phyloP scores from a whole-genome alignment of 805 yeast genomes.

The Lipomyces lipofer region DNA sequence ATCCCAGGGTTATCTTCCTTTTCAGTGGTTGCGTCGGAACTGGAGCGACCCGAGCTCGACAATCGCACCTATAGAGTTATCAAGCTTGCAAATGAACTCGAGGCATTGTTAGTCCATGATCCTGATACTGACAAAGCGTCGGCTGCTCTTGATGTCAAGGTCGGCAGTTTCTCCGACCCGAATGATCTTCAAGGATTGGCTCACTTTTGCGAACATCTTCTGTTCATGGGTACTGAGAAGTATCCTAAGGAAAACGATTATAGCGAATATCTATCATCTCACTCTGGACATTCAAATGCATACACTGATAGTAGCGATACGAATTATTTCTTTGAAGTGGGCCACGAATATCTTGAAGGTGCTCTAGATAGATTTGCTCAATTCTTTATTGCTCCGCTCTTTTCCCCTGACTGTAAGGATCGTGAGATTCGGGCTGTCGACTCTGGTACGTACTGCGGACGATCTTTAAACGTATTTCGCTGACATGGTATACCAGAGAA shows the following conservation, averaged over 20 bases:
- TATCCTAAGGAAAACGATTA: slow-evolving; percentile 77
- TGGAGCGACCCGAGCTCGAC: slow-evolving; percentile 54
- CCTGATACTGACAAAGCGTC: slow-evolving; percentile 64
- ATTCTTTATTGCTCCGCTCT: slow-evolving; percentile 84
- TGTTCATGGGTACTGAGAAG: slow-evolving; percentile 77
- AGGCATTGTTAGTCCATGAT: slow-evolving; percentile 71
- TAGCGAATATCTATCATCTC: slow-evolving; percentile 70
- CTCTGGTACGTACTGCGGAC: slow-evolving; percentile 49
- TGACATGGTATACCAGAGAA: slow-evolving; percentile 62
- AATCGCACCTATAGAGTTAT: slow-evolving; percentile 74
- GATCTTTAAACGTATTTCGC: not conserved
- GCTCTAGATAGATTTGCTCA: slow-evolving; percentile 93
- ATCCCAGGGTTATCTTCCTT: slow-evolving; percentile 8
- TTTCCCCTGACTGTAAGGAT: slow-evolving; percentile 71
- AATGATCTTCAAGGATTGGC: slow-evolving; percentile 73
- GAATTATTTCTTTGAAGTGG: slow-evolving; percentile 85
- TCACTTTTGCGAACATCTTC: slow-evolving; percentile 83
- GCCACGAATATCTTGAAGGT: slow-evolving; percentile 72
- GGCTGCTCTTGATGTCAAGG: slow-evolving; percentile 69
- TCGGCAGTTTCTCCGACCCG: slow-evolving; percentile 84
- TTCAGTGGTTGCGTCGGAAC: slow-evolving; percentile 21
- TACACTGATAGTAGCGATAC: slow-evolving; percentile 88
- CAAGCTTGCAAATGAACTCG: slow-evolving; percentile 67
- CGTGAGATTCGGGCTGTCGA: slow-evolving; percentile 94
- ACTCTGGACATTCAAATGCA: slow-evolving; percentile 89